Percentiles rank a stretch among this genome's conserved stretches.
phyloP scores from a whole-genome alignment of 164 flowering plant species.

The Macadamia tetraphylla region DNA sequence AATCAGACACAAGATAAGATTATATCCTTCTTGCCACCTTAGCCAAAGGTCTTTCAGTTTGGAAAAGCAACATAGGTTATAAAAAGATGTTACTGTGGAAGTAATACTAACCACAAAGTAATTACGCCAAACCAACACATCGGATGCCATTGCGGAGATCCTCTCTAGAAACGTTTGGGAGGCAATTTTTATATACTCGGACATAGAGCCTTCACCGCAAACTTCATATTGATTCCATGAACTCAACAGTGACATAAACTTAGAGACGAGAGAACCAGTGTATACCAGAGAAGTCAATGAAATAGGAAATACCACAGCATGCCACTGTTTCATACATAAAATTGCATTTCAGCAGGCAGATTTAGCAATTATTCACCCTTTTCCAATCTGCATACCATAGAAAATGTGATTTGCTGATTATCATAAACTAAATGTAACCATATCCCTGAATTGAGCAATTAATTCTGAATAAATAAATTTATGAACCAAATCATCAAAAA shows the following conservation, averaged over 20 bases:
- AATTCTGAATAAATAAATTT: background rate
- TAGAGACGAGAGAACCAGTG: constrained; percentile 58
- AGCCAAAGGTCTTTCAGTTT: no score
- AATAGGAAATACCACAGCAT: constrained; percentile 71
- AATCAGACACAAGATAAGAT: background rate
- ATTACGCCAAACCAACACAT: constrained; percentile 72
- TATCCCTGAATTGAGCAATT: background rate
- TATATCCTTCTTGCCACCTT: no score
- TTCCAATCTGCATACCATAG: constrained; percentile 42
- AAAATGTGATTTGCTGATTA: constrained; percentile 19
- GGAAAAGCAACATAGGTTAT: background rate
- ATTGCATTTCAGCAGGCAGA: constrained; percentile 41
- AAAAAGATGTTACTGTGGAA: constrained; percentile 3
- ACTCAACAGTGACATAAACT: constrained; percentile 28
- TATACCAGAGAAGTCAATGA: constrained; percentile 76
- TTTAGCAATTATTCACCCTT: constrained; percentile 34
- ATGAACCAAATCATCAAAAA: background rate
- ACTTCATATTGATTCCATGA: constrained; percentile 34
- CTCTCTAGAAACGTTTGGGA: constrained; percentile 13
- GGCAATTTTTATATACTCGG: constrained; percentile 15
- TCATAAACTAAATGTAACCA: constrained; percentile 10
- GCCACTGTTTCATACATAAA: constrained; percentile 91
- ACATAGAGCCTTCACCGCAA: constrained; percentile 14
- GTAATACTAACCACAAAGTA: constrained; percentile 68
- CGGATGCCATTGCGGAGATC: constrained; percentile 32